Conservation (phyloP, 352 stramenopile genomes). For the Globisporangium iwayamae region DNA sequence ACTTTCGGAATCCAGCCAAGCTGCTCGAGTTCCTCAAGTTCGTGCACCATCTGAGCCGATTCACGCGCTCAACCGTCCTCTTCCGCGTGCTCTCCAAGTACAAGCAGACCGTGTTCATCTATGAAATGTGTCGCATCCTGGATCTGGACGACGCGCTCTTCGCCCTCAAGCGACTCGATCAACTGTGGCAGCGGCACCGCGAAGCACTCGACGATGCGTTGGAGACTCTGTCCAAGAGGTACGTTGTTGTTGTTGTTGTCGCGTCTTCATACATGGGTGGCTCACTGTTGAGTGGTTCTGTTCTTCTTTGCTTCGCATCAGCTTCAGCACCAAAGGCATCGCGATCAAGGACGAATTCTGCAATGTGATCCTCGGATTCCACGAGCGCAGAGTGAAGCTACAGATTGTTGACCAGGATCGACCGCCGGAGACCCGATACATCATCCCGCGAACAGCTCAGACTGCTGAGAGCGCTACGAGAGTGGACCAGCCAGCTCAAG, state of each 20-base stretch:
- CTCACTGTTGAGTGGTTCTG: not conserved
- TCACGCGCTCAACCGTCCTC: conserved; percentile 27
- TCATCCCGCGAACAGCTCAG: conserved; percentile 3
- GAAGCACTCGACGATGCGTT: conserved; percentile 28
- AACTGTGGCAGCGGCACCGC: conserved; percentile 35
- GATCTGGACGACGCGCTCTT: conserved; percentile 67
- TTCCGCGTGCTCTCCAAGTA: conserved; percentile 56
- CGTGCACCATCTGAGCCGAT: conserved; percentile 27
- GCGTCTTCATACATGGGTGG: not conserved
- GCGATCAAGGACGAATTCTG: conserved; percentile 54
- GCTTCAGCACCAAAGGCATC: conserved; percentile 6
- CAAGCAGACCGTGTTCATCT: conserved; percentile 47
- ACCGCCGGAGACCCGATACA: not conserved
- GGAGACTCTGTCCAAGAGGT: conserved; percentile 19
- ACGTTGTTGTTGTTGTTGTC: not conserved
- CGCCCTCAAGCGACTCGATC: conserved; percentile 53
- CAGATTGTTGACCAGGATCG: not conserved
- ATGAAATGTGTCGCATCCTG: conserved; percentile 61
- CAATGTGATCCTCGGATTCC: conserved; percentile 57
- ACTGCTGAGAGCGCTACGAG: not conserved
- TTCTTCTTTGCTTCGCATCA: not conserved
- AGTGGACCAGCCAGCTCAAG: not conserved
- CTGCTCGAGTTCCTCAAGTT: conserved; percentile 49
- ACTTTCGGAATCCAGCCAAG: conserved; percentile 33
- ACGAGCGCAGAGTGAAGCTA: conserved; percentile 18